Evolutionary conservation across 805 yeast genomes (phyloP), one percentile per base, ranked within the genome.

Genomic region (Geotrichum ghanense): DNA sequence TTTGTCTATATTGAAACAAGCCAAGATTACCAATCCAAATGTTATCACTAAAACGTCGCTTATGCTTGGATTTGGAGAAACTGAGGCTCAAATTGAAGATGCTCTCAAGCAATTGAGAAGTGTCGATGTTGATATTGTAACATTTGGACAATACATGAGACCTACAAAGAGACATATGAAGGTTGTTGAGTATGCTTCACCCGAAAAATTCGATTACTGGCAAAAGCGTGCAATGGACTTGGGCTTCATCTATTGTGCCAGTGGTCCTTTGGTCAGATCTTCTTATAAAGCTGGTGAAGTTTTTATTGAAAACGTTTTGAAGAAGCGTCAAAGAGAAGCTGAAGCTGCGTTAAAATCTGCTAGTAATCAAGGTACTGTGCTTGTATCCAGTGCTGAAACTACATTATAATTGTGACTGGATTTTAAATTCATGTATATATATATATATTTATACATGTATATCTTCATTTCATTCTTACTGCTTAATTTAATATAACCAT

Each of bases 151-250:
- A 67, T 92, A 92, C 65, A 92, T 92, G 97, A 76, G 98, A 63
- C 99, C 99, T 41, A 92, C 99, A 1, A 92, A 85, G 67, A 80
- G 98, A 60, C 99, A 92, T 65, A 88, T 92, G 94, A 89, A 89
- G 69, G 99, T 92, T 40, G 96, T 86, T 9, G 97, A 90, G 56
- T 92, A 92, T 58, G 78, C 92, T 17, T 83, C 79, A 22, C 99
- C 99, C 2, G 96, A 85, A 55, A 88, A 87, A 64, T 92, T 92
- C 62, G 95, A 89, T 50, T 73, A 82, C 62, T 92, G 98, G 98
- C 87, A 81, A 58, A 78, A 83, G 48, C 74, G 72, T 7, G 97
- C 98, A 0, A 62, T 71, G 57, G 86, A 84, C 40, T 67, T 90
- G 75, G 98, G 98, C 1, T 92, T 92, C 73, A 69, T 88, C 44